These are phyloP conservation scores for Sarocladiaceae sp. DNA, from an alignment of 2,329 filamentous ascomycete species.

Conservation along the genomic window DNA sequence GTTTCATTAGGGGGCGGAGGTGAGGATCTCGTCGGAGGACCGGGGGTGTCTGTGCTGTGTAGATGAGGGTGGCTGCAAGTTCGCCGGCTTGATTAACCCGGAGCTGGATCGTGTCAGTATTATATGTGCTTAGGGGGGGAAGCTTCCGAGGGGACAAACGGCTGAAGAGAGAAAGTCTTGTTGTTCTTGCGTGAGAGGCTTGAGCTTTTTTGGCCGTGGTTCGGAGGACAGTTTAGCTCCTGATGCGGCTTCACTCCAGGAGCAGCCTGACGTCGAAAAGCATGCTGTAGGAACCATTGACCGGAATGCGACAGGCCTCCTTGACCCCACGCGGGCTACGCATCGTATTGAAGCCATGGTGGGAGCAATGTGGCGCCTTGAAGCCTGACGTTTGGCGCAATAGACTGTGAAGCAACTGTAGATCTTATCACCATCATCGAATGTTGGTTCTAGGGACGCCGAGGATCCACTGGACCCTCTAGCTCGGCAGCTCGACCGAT, in stretches of 20 bases:
- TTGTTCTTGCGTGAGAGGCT: constrained; percentile 66
- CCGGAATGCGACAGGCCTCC: background rate
- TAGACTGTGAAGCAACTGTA: background rate
- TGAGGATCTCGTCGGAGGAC: constrained; percentile 78
- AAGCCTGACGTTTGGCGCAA: too few relatives aligned
- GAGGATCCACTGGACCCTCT: background rate
- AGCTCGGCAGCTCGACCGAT: constrained; percentile 1
- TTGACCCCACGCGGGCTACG: constrained; percentile 12
- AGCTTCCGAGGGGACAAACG: constrained; percentile 33
- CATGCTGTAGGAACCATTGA: background rate
- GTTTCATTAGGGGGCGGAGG: constrained; percentile 84
- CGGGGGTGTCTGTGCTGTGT: constrained; percentile 81
- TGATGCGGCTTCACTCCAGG: constrained; percentile 11
- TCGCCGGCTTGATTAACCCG: constrained; percentile 98
- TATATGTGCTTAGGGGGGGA: background rate
- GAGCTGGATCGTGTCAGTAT: constrained; percentile 44
- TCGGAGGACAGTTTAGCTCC: constrained; percentile 16
- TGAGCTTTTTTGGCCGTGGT: constrained; percentile 35
- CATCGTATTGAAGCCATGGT: constrained; percentile 18
- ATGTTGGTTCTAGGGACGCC: background rate
- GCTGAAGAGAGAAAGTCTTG: constrained; percentile 72
- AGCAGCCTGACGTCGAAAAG: constrained; percentile 5
- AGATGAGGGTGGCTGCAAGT: constrained; percentile 93
- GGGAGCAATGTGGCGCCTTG: background rate
- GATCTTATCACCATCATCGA: constrained; percentile 4